Conservation (phyloP, 2,329 filamentous ascomycete genomes). For the Amesomyces nigricolor region DNA sequence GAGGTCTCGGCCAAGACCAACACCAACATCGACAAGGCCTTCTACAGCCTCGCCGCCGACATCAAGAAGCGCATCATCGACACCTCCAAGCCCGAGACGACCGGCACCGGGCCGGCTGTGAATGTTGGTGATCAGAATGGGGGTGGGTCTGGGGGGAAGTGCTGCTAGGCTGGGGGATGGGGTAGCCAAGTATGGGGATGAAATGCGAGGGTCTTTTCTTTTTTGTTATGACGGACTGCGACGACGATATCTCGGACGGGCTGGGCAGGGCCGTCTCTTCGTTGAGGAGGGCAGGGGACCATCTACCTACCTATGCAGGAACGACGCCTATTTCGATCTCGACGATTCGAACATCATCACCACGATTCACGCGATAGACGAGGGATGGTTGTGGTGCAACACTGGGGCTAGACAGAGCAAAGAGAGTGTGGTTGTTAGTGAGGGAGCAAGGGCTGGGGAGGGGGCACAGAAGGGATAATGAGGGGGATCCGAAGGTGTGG, state of each 20-base stretch:
- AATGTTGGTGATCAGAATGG: conserved; percentile 62
- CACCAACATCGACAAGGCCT: conserved; percentile 99
- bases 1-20: conserved; percentile 98
- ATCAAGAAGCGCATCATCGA: conserved; percentile 99
- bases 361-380: no score
- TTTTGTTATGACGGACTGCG: background rate
- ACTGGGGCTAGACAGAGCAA: no score
- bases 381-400: no score
- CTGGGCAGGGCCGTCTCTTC: no score
- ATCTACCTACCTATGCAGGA: no score
- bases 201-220: background rate
- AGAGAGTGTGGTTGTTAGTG: no score
- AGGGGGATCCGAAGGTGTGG: no score
- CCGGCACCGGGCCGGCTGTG: conserved; percentile 44
- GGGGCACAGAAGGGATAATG: no score
- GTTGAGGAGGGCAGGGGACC: no score
- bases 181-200: background rate
- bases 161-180: conserved; percentile 54
- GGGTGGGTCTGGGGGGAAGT: conserved; percentile 59
- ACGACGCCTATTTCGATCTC: no score
- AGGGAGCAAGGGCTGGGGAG: no score
- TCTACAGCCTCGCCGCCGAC: conserved; percentile 88
- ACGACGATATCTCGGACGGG: background rate
- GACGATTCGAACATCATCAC: no score
- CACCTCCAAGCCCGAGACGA: conserved; percentile 70